A percentile compares a stretch with the other conserved stretches of the same genome.
These are phyloP conservation scores for Mycena rosella DNA, from an alignment of 768 basidiomycete species.

Conservation along the genomic window DNA sequence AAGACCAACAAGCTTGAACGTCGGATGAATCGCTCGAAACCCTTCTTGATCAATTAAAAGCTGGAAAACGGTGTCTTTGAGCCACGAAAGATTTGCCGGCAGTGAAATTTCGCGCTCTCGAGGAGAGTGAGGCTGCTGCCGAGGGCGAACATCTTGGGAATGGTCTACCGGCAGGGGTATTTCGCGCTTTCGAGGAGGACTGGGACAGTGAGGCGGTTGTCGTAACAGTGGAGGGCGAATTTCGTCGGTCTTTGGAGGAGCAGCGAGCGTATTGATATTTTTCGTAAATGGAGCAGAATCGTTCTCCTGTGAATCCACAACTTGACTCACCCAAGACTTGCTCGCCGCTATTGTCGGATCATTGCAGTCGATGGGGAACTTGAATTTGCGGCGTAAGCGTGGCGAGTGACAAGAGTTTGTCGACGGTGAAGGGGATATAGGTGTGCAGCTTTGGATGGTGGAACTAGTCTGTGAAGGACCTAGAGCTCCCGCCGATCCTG, in stretches of 20 bases:
- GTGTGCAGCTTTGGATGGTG: conserved; percentile 17
- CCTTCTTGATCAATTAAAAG: conserved; percentile 89
- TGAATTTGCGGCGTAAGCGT: conserved; percentile 28
- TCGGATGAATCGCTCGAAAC: conserved; percentile 72
- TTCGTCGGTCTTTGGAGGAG: too few species aligned
- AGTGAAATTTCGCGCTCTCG: conserved; percentile 29
- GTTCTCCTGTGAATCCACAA: conserved; percentile 8
- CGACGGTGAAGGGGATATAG: conserved; percentile 25
- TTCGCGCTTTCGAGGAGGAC: too few species aligned
- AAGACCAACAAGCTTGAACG: conserved; percentile 71
- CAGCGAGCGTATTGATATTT: conserved; percentile 11
- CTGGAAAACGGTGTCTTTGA: conserved; percentile 66
- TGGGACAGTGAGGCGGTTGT: too few species aligned
- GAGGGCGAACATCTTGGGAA: conserved; percentile 9
- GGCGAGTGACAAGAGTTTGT: conserved; percentile 16
- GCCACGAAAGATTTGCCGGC: conserved; percentile 63
- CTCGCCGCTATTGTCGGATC: conserved; percentile 21
- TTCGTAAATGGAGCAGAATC: conserved; percentile 9
- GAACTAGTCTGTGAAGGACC: conserved; percentile 20
- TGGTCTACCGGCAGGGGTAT: too few species aligned
- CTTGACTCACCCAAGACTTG: conserved; percentile 28
- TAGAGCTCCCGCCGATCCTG: too few species aligned
- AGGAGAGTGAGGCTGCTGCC: conserved; percentile 33
- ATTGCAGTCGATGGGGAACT: conserved; percentile 31
- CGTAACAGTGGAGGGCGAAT: too few species aligned